phyloP scores from a whole-genome alignment of 371 early-diverging fungal species.

The Funneliformis caledonium region DNA sequence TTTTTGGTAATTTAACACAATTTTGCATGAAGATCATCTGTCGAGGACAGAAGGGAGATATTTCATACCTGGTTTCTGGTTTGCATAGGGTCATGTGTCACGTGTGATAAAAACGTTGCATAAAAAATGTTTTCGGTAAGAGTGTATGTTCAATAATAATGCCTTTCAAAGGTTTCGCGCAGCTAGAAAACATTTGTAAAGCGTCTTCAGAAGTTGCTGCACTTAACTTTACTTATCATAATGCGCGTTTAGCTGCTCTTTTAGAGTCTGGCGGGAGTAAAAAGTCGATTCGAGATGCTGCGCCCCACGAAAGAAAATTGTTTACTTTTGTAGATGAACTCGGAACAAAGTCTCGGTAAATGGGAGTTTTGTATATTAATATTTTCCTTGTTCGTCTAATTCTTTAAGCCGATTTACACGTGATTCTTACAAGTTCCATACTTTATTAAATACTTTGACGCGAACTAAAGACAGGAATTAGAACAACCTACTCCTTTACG shows the following conservation, averaged over 20 bases:
- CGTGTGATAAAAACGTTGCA: too few relatives aligned
- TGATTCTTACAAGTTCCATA: too few relatives aligned
- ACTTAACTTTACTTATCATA: conserved; percentile 13
- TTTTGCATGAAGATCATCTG: too few relatives aligned
- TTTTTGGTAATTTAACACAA: background rate
- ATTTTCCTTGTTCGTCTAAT: too few relatives aligned
- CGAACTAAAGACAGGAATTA: background rate
- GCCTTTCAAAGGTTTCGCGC: conserved; percentile 24
- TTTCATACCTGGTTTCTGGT: too few relatives aligned
- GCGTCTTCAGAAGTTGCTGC: conserved; percentile 26
- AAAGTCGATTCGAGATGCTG: conserved; percentile 27
- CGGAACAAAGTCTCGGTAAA: conserved; percentile 6
- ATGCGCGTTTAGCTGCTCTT: conserved; percentile 18
- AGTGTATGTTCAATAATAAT: background rate
- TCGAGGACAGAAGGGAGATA: too few relatives aligned
- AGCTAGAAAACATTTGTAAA: conserved; percentile 22
- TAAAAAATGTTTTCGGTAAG: too few relatives aligned
- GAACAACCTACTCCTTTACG: conserved; percentile 31
- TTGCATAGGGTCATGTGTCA: too few relatives aligned
- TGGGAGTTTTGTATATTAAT: background rate
- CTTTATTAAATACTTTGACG: too few relatives aligned
- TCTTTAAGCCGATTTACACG: too few relatives aligned
- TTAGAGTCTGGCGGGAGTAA: background rate
- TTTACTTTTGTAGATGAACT: conserved; percentile 34
- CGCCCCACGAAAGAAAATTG: conserved; percentile 32